Percentiles rank a stretch among this genome's conserved stretches.
These are phyloP conservation scores for Cyanidiococcus yangmingshanensis DNA, from an alignment of 23 red algal species.

Conservation along the genomic window DNA sequence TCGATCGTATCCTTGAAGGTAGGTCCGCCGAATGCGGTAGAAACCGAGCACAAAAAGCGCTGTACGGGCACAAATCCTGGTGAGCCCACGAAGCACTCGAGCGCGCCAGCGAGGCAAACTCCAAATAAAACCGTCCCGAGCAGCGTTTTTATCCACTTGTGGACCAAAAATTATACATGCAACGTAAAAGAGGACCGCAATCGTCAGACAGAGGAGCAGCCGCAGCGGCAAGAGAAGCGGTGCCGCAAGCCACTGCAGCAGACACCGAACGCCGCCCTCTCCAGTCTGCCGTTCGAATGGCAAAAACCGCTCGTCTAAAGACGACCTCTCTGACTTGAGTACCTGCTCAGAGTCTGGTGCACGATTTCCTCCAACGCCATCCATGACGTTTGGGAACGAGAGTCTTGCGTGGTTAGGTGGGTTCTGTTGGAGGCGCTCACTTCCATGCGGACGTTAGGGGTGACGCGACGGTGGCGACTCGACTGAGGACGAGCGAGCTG, in stretches of 20 bases:
- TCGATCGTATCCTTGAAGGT: constrained; percentile 47
- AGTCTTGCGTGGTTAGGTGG: too few species aligned
- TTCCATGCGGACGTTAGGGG: too few species aligned
- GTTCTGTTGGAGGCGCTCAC: too few species aligned
- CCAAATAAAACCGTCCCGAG: constrained; percentile 18
- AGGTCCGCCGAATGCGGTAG: constrained; percentile 36
- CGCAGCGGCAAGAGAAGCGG: constrained; percentile 50
- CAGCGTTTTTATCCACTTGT: constrained; percentile 5
- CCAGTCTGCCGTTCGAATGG: not conserved
- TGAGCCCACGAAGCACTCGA: constrained; percentile 19
- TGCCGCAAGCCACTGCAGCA: not conserved
- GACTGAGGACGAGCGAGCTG: too few species aligned
- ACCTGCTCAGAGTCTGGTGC: too few species aligned
- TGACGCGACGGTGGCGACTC: too few species aligned
- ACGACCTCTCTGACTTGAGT: not conserved
- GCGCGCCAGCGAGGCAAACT: constrained; percentile 44
- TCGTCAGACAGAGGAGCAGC: constrained; percentile 19
- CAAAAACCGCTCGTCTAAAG: not conserved
- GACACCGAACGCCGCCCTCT: not conserved
- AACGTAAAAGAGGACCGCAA: constrained; percentile 32
- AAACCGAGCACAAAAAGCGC: constrained; percentile 68
- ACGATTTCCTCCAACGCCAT: too few species aligned
- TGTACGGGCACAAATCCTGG: constrained; percentile 27
- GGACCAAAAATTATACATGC: constrained; percentile 45
- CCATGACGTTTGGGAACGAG: too few species aligned